Evolutionary conservation across 1,284 basidiomycete genomes (phyloP).

Genomic region (Peniophora sp.): DNA sequence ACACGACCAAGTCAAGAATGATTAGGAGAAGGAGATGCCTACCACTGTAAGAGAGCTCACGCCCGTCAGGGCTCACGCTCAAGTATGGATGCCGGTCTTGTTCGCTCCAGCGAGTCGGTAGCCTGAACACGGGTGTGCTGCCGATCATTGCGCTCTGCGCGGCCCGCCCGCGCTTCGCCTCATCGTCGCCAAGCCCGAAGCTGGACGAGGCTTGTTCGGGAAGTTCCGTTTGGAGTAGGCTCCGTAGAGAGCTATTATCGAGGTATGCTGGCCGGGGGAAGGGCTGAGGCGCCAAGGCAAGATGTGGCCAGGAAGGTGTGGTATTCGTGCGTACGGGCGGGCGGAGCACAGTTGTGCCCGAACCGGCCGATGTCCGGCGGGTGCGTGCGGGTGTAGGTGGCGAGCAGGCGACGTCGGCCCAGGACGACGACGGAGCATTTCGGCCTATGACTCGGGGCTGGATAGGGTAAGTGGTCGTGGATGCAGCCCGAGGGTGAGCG

Average conservation of each 20-base stretch:
- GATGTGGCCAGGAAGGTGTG: constrained; percentile 6
- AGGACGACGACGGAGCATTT: constrained; percentile 8
- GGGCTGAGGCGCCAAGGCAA: constrained; percentile 22
- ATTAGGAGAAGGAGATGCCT: constrained; percentile 4
- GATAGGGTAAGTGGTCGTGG: constrained; percentile 33
- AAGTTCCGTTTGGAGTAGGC: constrained; percentile 58
- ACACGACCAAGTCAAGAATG: no score
- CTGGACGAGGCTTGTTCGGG: constrained; percentile 12
- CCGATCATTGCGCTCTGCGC: constrained; percentile 16
- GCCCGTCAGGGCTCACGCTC: constrained; percentile 58
- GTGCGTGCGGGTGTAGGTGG: constrained; percentile 29
- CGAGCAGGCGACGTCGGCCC: constrained; percentile 26
- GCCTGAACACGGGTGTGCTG: constrained; percentile 36
- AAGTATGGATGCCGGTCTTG: constrained; percentile 52
- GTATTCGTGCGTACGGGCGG: constrained; percentile 10
- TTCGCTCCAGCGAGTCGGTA: constrained; percentile 79
- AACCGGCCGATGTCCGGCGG: constrained; percentile 35
- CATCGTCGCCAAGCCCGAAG: no score
- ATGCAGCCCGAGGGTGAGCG: constrained; percentile 5
- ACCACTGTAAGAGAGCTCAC: constrained; percentile 66
- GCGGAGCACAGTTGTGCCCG: constrained; percentile 20
- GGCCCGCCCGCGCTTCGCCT: background rate
- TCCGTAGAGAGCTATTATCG: constrained; percentile 62
- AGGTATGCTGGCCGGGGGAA: constrained; percentile 68
- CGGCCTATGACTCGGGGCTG: constrained; percentile 53